A percentile compares a stretch with the other conserved stretches of the same genome.
These are phyloP conservation scores for Karstenula rhodostoma DNA, from an alignment of 2,329 filamentous ascomycete species.

Conservation along the genomic window DNA sequence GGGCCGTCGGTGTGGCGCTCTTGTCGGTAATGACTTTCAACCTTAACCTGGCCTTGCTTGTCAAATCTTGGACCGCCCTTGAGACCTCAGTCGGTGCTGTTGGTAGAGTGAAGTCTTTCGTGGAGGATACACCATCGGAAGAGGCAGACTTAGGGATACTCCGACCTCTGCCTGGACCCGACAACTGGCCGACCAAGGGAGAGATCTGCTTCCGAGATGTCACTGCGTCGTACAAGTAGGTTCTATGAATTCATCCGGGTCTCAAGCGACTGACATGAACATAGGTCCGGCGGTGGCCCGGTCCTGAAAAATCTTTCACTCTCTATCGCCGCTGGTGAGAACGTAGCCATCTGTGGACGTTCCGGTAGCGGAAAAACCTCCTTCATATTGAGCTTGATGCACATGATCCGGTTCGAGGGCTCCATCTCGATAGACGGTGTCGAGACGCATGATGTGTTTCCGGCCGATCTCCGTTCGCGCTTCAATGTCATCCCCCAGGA, in stretches of 20 bases:
- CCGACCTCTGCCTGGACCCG: conserved; percentile 28
- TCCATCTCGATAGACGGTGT: conserved; percentile 55
- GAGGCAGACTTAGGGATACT: conserved; percentile 55
- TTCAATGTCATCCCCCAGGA: conserved; percentile 59
- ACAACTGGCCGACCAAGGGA: conserved; percentile 51
- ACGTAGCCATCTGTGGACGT: conserved; percentile 58
- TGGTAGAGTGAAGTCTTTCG: conserved; percentile 59
- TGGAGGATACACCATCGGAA: conserved; percentile 52
- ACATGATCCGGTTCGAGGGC: conserved; percentile 51
- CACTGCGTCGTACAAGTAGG: conserved; percentile 36
- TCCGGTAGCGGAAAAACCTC: conserved; percentile 53
- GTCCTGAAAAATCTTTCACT: conserved; percentile 55
- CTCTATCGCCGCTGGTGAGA: conserved; percentile 53
- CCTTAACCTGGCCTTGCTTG: conserved; percentile 54
- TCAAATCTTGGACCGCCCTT: conserved; percentile 62
- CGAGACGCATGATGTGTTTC: conserved; percentile 52
- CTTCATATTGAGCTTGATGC: conserved; percentile 54
- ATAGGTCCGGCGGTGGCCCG: conserved; percentile 11
- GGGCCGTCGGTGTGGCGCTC: conserved; percentile 59
- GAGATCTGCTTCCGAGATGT: conserved; percentile 47
- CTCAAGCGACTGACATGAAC: conserved; percentile 3
- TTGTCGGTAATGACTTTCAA: conserved; percentile 60
- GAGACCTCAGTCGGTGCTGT: conserved; percentile 66
- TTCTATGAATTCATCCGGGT: not conserved
- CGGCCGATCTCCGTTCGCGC: conserved; percentile 50